Percentiles rank a stretch among this genome's conserved stretches.
Evolutionary conservation across 192 early-diverging fungal species (phyloP).

Genomic region (Umbelopsis vinacea): DNA sequence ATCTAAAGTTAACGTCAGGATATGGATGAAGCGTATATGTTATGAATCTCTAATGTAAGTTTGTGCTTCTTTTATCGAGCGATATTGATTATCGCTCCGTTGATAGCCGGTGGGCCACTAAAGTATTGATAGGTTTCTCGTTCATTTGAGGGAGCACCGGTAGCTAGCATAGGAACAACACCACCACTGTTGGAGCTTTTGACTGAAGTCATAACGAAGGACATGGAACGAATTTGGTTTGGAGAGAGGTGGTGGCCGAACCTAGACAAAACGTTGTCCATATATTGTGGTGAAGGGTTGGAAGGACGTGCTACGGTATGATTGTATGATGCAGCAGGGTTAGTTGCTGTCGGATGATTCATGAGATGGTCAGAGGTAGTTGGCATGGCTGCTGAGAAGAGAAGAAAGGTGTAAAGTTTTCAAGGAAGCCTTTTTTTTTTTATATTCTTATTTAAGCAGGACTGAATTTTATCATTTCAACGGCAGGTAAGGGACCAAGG

Average conservation of each 20-base stretch:
- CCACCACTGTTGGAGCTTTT: slow-evolving; percentile 9
- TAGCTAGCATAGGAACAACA: not conserved
- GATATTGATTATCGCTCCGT: not conserved
- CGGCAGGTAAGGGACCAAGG: slow-evolving; percentile 4
- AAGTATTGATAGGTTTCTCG: not conserved
- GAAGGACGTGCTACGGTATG: not conserved
- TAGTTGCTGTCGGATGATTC: not conserved
- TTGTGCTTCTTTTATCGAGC: not conserved
- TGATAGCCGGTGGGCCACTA: not conserved
- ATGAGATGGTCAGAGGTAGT: not conserved
- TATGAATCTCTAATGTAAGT: too few relatives aligned
- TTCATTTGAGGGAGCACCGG: not conserved
- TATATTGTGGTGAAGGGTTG: slow-evolving; percentile 13
- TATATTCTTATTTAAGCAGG: not conserved
- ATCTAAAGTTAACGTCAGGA: too few relatives aligned
- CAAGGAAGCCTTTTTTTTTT: not conserved
- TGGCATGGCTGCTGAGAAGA: not conserved
- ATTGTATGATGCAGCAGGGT: not conserved
- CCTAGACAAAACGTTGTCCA: slow-evolving; percentile 19
- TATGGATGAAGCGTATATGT: too few relatives aligned
- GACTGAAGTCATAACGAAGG: slow-evolving; percentile 7
- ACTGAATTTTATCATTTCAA: not conserved
- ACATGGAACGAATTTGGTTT: slow-evolving; percentile 14
- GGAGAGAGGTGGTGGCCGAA: slow-evolving; percentile 17
- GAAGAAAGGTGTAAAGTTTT: not conserved